Evolutionary conservation across 352 stramenopile species (phyloP), one percentile per base, ranked within the genome.

Genomic region (Phytophthora pinifolia): DNA sequence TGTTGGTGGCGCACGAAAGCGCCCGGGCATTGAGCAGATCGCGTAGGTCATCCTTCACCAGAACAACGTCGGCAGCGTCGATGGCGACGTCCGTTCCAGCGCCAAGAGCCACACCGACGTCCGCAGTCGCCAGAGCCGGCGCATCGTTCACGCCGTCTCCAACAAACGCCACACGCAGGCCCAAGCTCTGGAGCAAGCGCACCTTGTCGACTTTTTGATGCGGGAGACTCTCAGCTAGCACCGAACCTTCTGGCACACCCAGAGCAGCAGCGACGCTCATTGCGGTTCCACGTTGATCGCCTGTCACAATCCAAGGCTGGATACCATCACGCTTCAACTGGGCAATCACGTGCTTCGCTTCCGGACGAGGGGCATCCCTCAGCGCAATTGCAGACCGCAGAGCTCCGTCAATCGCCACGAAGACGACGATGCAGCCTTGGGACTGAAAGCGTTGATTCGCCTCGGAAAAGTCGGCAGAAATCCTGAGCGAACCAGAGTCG

Each of bases 141-240:
- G 62, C 80, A 30, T 92, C 82, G 27, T 92, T 90, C 34, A 92
- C 68, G 25, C 82, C 82, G 36, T 92, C 80, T 13, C 80, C 80
- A 6, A 92, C 61, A 53, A 92, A 90, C 27, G 80, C 82, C 10
- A 92, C 82, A 13, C 74, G 79, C 53, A 89, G 77, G 17, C 82
- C 82, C 27, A 87, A 66, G 38, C 73, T 76, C 49, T 92, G 78
- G 1, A 92, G 62, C 33, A 88, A 41, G 1, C 74, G 72, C 9
- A 92, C 80, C 34, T 86, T 88, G 39, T 92, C 76, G 1, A 88
- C 78, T 60, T 92, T 92, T 46, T 92, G 67, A 66, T 89, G 76
- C 22, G 82, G 82, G 18, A 90, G 61, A 29, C 67, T 81, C 53
- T 92, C 74, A 20, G 80, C 59, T 14, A 88, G 60, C 32, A 90